phyloP scores from a whole-genome alignment of 2,329 filamentous ascomycete species.

The Paraphaeosphaeria sporulosa region DNA sequence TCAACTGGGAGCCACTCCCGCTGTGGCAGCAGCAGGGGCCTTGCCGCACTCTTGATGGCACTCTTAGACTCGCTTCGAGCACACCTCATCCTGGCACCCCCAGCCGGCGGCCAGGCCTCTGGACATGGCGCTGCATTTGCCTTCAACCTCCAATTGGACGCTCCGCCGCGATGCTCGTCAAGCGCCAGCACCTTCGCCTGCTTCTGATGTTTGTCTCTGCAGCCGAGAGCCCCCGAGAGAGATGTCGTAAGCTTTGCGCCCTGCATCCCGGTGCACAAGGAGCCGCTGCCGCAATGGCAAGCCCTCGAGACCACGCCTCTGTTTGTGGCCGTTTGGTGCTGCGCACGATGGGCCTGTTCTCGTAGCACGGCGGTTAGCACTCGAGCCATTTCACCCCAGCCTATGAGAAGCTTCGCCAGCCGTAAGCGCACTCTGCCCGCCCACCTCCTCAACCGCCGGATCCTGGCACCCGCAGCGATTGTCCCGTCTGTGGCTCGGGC shows the following conservation, averaged over 20 bases:
- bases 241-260: background rate
- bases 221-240: background rate
- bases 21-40: constrained; percentile 4
- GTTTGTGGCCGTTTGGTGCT: constrained; percentile 31
- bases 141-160: constrained; percentile 16
- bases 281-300: constrained; percentile 18
- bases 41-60: constrained; percentile 16
- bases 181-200: background rate
- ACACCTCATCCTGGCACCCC: constrained; percentile 31
- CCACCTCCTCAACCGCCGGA: constrained; percentile 13
- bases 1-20: constrained; percentile 6
- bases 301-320: constrained; percentile 19
- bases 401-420: constrained; percentile 33
- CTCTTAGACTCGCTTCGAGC: constrained; percentile 33
- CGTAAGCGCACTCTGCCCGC: constrained; percentile 19
- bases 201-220: background rate
- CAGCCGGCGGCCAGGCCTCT: constrained; percentile 30
- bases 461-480: constrained; percentile 27
- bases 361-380: constrained; percentile 31
- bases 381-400: constrained; percentile 25
- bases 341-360: too few species aligned
- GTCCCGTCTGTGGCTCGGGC: constrained; percentile 26
- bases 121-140: constrained; percentile 25
- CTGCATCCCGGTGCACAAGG: constrained; percentile 12
- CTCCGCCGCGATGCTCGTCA: background rate